Percentiles rank a stretch among this genome's conserved stretches.
phyloP scores from a whole-genome alignment of 345 rosid species.

The Lumnitzera littorea region DNA sequence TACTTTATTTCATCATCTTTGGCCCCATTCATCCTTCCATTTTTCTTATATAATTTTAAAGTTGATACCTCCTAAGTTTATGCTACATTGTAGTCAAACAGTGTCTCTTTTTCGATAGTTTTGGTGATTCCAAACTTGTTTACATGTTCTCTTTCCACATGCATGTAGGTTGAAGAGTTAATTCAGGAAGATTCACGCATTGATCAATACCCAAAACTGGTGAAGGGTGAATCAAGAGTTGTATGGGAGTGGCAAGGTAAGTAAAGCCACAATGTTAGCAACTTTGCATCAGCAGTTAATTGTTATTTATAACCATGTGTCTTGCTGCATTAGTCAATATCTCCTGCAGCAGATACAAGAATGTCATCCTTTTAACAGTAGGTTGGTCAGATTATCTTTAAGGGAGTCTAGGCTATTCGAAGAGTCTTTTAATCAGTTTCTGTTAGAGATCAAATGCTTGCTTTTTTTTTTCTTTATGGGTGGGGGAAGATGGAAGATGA shows the following conservation, averaged over 20 bases:
- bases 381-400: too few species aligned
- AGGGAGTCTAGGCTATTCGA: too few species aligned
- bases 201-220: constrained; percentile 67
- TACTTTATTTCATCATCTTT: background rate
- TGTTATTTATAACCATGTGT: background rate
- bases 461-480: too few species aligned
- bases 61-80: too few species aligned
- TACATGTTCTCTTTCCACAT: background rate
- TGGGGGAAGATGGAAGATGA: too few species aligned
- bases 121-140: background rate
- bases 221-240: constrained; percentile 85
- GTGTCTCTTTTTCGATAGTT: background rate
- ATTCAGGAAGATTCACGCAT: constrained; percentile 86
- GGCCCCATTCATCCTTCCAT: too few species aligned
- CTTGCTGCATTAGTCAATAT: background rate
- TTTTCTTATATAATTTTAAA: too few species aligned
- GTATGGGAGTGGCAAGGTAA: constrained; percentile 99
- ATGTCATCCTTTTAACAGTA: too few species aligned
- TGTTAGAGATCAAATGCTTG: too few species aligned
- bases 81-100: too few species aligned
- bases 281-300: background rate
- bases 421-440: too few species aligned
- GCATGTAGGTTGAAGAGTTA: constrained; percentile 68
- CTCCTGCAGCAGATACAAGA: background rate
- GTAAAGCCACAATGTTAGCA: background rate